These are phyloP conservation scores for Bathelium albidoporum DNA, from an alignment of 495 filamentous ascomycete genomes.

Conservation along the genomic window DNA sequence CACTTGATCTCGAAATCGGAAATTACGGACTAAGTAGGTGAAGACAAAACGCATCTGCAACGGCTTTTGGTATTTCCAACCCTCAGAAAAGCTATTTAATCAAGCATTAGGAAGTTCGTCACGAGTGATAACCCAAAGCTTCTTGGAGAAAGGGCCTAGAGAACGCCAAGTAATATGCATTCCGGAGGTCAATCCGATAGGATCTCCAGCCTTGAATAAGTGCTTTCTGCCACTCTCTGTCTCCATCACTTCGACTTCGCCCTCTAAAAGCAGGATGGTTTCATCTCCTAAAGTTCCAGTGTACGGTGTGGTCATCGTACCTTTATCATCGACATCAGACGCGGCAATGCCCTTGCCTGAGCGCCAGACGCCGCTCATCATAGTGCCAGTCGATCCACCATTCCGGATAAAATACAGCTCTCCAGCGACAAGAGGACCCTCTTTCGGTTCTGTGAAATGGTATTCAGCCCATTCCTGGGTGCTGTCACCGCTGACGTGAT, in stretches of 20 bases:
- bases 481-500: neutral
- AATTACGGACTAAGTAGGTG: neutral
- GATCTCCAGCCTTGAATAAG: neutral
- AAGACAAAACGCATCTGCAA: neutral
- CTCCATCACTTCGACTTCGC: neutral
- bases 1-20: too few relatives aligned
- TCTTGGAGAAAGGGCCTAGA: neutral
- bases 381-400: neutral
- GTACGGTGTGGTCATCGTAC: neutral
- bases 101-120: neutral
- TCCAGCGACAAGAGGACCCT: neutral
- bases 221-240: neutral
- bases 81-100: neutral
- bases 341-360: neutral
- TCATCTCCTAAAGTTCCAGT: neutral
- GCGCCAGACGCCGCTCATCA: neutral
- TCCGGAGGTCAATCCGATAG: neutral
- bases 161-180: conserved; percentile 3
- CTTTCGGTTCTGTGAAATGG: neutral
- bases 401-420: neutral
- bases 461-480: neutral
- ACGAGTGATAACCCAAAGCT: neutral
- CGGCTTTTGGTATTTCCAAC: neutral
- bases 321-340: neutral
- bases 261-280: neutral